Evolutionary conservation across 306 rosid genomes (phyloP), one percentile per base, ranked within the genome.

Genomic region (Argentina anserina): DNA sequence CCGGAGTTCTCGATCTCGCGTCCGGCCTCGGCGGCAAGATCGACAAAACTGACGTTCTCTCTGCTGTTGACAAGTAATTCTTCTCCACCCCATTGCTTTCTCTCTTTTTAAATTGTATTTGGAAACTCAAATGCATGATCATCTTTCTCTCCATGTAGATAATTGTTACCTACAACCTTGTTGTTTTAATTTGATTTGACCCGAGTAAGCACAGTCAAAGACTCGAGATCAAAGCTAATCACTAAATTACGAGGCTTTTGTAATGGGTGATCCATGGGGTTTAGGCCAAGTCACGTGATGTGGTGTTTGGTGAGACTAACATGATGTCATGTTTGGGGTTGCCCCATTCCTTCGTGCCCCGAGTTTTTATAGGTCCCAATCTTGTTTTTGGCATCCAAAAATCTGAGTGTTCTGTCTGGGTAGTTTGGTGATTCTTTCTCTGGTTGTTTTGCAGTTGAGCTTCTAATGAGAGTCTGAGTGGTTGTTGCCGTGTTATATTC

Each of bases 21-120:
- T 86, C 92, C 6, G 96, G 92, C 40, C 76, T 90, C 39, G 98
- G 98, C 45, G 98, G 98, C 49, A 87, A 90, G 85, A 78, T 93
- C n/a, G 90, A 87, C 39, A 93, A 86, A 72, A 47, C 10, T 23
- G 80, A 90, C 17, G 94, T 93, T 47, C 84, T 87, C 61, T 87
- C 93, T 13, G 92, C 96, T 26, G 97, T 93, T 73, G 90, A 89
- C 1, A 83, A 85, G 98, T 93, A 67, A 9, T 11, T 65, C 43
- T 18, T 65, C 52, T 20, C 29, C n/a, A n/a, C n/a, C n/a, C 52
- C 66, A 28, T 63, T 49, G n/a, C n/a, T 62, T 33, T 23, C 53
- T 56, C 33, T 70, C 42, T 69, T 41, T 56, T 3, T 58, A 33
- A 0, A 33, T 33, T 33, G 36, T 33, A 33, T 33, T 33, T 33